These are phyloP conservation scores for Exophiala sp. DNA, from an alignment of 2,329 filamentous ascomycete genomes.

Conservation along the genomic window DNA sequence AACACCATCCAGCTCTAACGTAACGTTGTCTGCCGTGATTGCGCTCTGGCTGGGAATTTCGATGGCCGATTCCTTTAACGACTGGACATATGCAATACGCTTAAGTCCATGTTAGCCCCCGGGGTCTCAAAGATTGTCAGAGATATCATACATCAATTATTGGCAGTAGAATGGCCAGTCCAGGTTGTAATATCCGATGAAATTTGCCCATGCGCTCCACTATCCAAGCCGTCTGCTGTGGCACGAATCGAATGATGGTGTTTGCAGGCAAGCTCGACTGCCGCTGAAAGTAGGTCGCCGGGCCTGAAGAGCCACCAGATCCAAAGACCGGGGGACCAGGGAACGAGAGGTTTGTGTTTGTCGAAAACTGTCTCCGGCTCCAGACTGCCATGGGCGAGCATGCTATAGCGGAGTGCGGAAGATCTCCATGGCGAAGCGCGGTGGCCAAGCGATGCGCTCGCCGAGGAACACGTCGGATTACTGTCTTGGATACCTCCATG, in stretches of 20 bases:
- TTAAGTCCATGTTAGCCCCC: constrained; percentile 9
- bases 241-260: constrained; percentile 91
- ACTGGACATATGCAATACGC: constrained; percentile 95
- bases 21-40: constrained; percentile 98
- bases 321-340: constrained; percentile 33
- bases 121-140: background rate
- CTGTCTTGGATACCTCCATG: constrained; percentile 15
- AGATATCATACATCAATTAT: constrained; percentile 61
- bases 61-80: constrained; percentile 88
- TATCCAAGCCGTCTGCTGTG: constrained; percentile 99
- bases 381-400: constrained; percentile 26
- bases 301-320: constrained; percentile 37
- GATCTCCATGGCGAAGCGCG: constrained; percentile 5
- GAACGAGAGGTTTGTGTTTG: constrained; percentile 15
- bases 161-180: constrained; percentile 79
- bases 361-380: constrained; percentile 26
- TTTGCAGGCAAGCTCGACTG: constrained; percentile 71
- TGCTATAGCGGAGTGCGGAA: constrained; percentile 12
- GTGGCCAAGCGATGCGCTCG: constrained; percentile 5
- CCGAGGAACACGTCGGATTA: constrained; percentile 12
- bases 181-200: constrained; percentile 84
- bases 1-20: constrained; percentile 89
- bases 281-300: constrained; percentile 72
- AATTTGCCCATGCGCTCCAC: constrained; percentile 99
- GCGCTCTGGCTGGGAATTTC: constrained; percentile 97